A percentile compares a stretch with the other conserved stretches of the same genome.
Conservation (phyloP, 2,329 filamentous ascomycete species). For the Paracamarosporium sp. region DNA sequence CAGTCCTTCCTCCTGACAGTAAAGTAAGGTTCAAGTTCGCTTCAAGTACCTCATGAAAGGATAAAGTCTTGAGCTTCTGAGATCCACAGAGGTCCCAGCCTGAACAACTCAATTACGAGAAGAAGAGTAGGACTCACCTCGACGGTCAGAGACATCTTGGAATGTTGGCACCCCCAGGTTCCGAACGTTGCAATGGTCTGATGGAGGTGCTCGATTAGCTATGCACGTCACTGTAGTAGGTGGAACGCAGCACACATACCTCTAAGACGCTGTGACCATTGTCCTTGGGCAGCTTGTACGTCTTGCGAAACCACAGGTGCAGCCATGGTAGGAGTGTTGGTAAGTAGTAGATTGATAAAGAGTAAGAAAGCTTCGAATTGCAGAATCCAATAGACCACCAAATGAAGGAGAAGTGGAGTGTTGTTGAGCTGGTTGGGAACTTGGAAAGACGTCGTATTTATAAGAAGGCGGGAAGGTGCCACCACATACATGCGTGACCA, state of each 20-base stretch:
- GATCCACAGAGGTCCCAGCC: too few relatives aligned
- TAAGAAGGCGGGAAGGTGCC: not conserved
- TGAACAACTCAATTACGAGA: too few relatives aligned
- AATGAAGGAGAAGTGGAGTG: not conserved
- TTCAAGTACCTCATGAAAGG: too few relatives aligned
- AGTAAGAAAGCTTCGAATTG: not conserved
- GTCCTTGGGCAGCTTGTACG: constrained; percentile 13
- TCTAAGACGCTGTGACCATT: constrained; percentile 37
- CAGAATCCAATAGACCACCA: not conserved
- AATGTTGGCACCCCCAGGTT: constrained; percentile 35
- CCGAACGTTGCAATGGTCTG: constrained; percentile 40
- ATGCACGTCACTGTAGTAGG: not conserved
- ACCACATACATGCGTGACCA: not conserved
- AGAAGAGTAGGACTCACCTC: constrained; percentile 38
- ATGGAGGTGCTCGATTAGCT: constrained; percentile 10
- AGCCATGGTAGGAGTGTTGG: constrained; percentile 22
- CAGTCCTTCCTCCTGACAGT: constrained; percentile 43
- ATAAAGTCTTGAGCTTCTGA: too few relatives aligned
- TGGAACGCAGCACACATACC: constrained; percentile 25
- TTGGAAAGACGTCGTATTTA: not conserved
- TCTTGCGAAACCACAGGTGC: not conserved
- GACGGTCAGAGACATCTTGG: constrained; percentile 46
- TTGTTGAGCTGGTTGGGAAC: not conserved
- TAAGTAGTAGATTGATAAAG: not conserved
- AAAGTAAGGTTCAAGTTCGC: constrained; percentile 3